Evolutionary conservation across 2,329 filamentous ascomycete genomes (phyloP).

Genomic region (Cladosporium sp.): DNA sequence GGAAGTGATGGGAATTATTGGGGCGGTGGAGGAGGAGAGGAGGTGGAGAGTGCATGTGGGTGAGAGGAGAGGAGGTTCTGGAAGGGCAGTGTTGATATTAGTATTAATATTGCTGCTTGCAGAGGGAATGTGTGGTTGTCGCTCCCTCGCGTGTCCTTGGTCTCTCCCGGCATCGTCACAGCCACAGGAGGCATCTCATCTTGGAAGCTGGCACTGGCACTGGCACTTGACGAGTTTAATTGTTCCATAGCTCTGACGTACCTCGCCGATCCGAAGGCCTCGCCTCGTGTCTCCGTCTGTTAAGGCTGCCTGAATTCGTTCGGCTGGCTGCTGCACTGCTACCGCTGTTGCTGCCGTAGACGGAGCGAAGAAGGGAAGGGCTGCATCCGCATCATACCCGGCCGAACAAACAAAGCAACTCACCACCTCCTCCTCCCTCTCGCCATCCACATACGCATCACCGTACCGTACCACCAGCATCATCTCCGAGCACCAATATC

Average conservation of each 20-base stretch:
- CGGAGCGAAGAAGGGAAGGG: neutral
- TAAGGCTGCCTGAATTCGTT: constrained; percentile 4
- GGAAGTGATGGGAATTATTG: constrained; percentile 6
- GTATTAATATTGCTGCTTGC: neutral
- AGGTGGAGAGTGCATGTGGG: neutral
- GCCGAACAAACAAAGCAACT: constrained; percentile 17
- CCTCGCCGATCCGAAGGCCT: neutral
- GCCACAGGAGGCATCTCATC: neutral
- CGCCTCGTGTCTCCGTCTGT: neutral
- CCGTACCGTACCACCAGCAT: neutral
- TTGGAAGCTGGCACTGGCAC: neutral
- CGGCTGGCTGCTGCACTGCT: neutral
- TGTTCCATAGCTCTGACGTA: neutral
- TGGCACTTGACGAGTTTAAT: neutral
- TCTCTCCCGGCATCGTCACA: neutral
- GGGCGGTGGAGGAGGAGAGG: constrained; percentile 4
- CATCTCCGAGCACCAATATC: constrained; percentile 12
- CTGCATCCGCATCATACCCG: constrained; percentile 1
- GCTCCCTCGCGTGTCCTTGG: neutral
- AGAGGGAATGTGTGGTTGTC: neutral
- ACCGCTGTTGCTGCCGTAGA: neutral
- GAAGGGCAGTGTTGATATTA: neutral
- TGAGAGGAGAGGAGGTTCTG: neutral
- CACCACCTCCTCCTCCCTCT: neutral
- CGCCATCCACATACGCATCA: neutral